Base-by-base conservation (phyloP, 768 basidiomycete species). In the Chalciporus piperatus region DNA sequence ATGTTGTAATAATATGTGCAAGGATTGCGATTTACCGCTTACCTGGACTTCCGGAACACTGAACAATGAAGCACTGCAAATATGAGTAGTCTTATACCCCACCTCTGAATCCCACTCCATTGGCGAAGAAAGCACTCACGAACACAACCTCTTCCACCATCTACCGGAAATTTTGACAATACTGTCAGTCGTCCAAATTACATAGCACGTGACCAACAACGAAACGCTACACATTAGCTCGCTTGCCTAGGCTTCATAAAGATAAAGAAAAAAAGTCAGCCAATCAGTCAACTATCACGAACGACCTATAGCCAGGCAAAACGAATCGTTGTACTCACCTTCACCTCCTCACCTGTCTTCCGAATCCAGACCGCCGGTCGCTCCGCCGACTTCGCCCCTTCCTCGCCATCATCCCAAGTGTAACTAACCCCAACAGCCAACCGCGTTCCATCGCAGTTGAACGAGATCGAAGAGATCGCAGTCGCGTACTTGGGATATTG, bases 381-480 rank as follows among this genome's bases (percentile, higher is more conserved):
- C 50, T 82, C 79, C 14, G 83, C 80, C 33, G 79, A 78, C 66
- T 83, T 88, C 32, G 79, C 70, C 10, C 87, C 88, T 37, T 79
- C 76, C 51, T 93, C 85, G 0, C 90, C 90, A 51, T 92, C 85
- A 59, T 96, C 94, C 87, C 92, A 93, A 11, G 87, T 90, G 72
- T 95, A 93, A 52, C 91, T 87, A 6, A 84, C 82, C 0, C 83
- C 93, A n/a, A 93, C 78, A 2, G 90, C 93, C 16, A 96, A 71
- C 54, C 85, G 85, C 32, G 81, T 79, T 1, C 93, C 94, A 55
- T 94, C 89, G 22, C 81, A 84, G 54, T 86, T 92, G 70, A 95
- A 96, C 1, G 87, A 81, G 37, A 94, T 74, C 0, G 86, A 80
- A 0, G 91, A 82, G n/a, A 97, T 84, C 3, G 86, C 78, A 0